These are phyloP conservation scores for Aristolochia californica DNA, from an alignment of 164 flowering plant genomes.

Conservation along the genomic window DNA sequence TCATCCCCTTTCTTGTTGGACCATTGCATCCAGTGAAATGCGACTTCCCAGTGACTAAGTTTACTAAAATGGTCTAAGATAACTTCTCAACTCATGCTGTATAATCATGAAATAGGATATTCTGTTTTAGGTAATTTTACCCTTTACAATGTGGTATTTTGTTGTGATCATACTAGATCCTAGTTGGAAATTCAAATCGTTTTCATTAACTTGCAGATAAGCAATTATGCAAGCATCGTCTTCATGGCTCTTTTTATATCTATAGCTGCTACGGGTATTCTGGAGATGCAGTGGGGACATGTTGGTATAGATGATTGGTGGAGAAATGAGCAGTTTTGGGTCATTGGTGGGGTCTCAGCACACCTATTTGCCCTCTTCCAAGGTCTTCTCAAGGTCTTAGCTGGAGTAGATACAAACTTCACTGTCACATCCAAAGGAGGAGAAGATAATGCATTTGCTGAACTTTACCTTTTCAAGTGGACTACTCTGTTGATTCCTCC, in stretches of 20 bases:
- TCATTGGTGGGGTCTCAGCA: constrained; percentile 38
- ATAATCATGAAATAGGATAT: too few species aligned
- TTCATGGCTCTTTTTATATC: constrained; percentile 14
- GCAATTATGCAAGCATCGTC: constrained; percentile 14
- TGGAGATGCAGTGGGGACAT: constrained; percentile 40
- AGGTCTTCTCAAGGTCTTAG: constrained; percentile 36
- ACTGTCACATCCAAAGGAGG: constrained; percentile 43
- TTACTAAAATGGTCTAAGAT: too few species aligned
- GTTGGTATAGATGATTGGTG: constrained; percentile 22
- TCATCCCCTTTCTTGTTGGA: too few species aligned
- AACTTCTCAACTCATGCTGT: too few species aligned
- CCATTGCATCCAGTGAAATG: too few species aligned
- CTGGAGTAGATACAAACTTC: constrained; percentile 33
- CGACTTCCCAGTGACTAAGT: too few species aligned
- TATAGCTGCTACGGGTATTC: constrained; percentile 32
- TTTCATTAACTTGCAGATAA: constrained; percentile 8
- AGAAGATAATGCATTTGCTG: constrained; percentile 29
- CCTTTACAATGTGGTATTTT: too few species aligned
- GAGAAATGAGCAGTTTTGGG: constrained; percentile 24
- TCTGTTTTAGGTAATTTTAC: too few species aligned
- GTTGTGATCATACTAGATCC: background rate
- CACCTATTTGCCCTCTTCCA: constrained; percentile 40
- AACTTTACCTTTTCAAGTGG: constrained; percentile 37
- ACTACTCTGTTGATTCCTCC: constrained; percentile 27
- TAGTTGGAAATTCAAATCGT: background rate